Evolutionary conservation across 2,329 filamentous ascomycete species (phyloP), one percentile per base, ranked within the genome.

Genomic region (Periconia digitata): DNA sequence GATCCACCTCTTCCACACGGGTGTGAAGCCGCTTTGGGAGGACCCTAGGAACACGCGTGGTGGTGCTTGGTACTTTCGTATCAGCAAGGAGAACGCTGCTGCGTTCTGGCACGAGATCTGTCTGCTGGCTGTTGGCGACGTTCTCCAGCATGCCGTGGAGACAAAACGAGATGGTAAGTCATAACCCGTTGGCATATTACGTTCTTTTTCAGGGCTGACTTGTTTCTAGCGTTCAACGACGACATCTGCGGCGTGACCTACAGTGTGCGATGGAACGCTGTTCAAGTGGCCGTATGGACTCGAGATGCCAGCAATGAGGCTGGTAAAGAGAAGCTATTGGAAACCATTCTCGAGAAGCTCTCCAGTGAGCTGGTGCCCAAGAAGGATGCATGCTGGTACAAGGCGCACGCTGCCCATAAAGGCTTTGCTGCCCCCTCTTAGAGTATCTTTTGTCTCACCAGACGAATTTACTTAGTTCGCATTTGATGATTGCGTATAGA

Each of bases 281-380:
- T 92, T 69, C 83, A 96, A 55, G 87, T 96, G 68, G 88, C 89
- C 60, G 83, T 97, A 64, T 97, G 92, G 92, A 94, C 96, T 75
- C 89, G 94, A 54, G 88, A 95, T 64, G 85, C 86, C 18, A 85
- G 84, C 51, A 91, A 94, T 72, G 80, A 89, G 64, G 84, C 82
- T 59, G 94, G 90, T 6, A 82, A 94, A 59, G 85, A 92, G 66
- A 82, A 79, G 54, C 80, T 96, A 50, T 79, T 92, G 41, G 76
- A 83, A 53, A 86, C 84, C 40, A 85, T 96, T 44, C 76, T 95
- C 40, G 81, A 85, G 43, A 83, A 89, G 56, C 76, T 96, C 23
- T 86, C 86, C 6, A 74, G 80, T 1, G 88, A 94, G 66, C 74
- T 95, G 57, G 79, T 79, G 49, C 90, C 90, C 34, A 87, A 87